Evolutionary conservation across 2,329 filamentous ascomycete species (phyloP).

Genomic region (Pseudocercospora musae): DNA sequence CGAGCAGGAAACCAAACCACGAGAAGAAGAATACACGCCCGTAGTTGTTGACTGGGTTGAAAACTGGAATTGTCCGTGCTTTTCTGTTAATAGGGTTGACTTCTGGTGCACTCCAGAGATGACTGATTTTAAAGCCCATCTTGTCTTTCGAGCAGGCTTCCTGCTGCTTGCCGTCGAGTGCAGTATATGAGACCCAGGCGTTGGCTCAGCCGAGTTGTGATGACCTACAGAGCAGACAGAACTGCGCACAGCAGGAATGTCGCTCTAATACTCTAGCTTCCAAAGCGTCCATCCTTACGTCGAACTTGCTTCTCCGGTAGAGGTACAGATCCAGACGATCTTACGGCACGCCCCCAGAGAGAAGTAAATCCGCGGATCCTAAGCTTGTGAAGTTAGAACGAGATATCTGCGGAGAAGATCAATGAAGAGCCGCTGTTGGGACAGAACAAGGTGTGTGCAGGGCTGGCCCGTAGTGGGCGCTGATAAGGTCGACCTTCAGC

Average conservation of each 20-base stretch:
- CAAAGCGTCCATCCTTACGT: slow-evolving; percentile 8
- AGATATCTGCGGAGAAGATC: slow-evolving; percentile 2
- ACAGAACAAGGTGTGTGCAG: background rate
- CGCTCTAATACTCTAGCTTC: background rate
- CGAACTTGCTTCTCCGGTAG: slow-evolving; percentile 22
- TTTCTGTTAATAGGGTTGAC: slow-evolving; percentile 83
- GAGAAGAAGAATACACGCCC: slow-evolving; percentile 88
- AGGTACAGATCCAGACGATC: slow-evolving; percentile 3
- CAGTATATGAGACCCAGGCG: background rate
- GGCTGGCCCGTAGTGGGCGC: background rate
- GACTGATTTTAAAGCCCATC: slow-evolving; percentile 22
- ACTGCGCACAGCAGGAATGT: background rate
- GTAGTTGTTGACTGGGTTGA: slow-evolving; percentile 77
- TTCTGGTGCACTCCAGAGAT: slow-evolving; percentile 57
- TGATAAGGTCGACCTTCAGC: slow-evolving; percentile 5
- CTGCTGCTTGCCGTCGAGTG: background rate
- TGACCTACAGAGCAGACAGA: background rate
- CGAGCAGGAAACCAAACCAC: slow-evolving; percentile 80
- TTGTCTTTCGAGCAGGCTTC: background rate
- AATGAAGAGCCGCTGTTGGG: background rate
- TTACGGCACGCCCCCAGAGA: slow-evolving; percentile 10
- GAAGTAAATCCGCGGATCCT: slow-evolving; percentile 24
- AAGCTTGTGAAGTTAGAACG: background rate
- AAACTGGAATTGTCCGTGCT: slow-evolving; percentile 71
- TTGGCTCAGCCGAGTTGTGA: background rate